Evolutionary conservation across 2,329 filamentous ascomycete genomes (phyloP), one percentile per base, ranked within the genome.

Genomic region (Fusarium odoratissimum): DNA sequence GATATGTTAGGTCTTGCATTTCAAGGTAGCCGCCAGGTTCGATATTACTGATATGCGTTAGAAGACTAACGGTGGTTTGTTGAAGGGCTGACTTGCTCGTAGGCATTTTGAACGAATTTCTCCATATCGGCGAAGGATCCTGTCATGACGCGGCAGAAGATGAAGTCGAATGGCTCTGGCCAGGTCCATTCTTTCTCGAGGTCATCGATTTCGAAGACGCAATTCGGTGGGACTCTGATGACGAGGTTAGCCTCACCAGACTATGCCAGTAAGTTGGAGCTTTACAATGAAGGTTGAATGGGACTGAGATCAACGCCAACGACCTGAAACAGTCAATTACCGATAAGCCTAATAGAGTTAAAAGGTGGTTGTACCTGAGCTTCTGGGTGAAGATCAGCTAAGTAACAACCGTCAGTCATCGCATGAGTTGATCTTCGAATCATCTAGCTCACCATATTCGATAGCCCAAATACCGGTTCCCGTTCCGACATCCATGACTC

Each of bases 1-100:
- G 64, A 9, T 67, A 67, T 1, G 64, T 67, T 4, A 67, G 52
- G 5, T 67, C 64, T 31, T 67, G 62, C 62, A 67, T 66, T 13
- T 67, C 62, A 0, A 67, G 52, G 1, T 67, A 67, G 21, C 64
- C 64, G 7, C 62, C 52, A 0, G 64, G 61, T 6, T 67, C 64
- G 0, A 67, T 44, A 23, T 67, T 60, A 2, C 63, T 66, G 1
- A 1, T 0, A 12, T 1, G 1, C 0, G 7, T 55, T 13, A 45
- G 33, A 8, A n/a, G 13, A 12, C 0, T 6, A 4, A 0, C 0
- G 0, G 19, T 17, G 19, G 2, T 1, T 7, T 0, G 6, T 10
- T 3, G 1, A 14, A 3, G 3, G 1, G 5, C 1, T 17, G 3
- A 25, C 42, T 8, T 16, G 65, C 61, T 35, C 44, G 0, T 41